Base-by-base conservation (phyloP, 2,329 filamentous ascomycete species). In the Neonectria sp. region DNA sequence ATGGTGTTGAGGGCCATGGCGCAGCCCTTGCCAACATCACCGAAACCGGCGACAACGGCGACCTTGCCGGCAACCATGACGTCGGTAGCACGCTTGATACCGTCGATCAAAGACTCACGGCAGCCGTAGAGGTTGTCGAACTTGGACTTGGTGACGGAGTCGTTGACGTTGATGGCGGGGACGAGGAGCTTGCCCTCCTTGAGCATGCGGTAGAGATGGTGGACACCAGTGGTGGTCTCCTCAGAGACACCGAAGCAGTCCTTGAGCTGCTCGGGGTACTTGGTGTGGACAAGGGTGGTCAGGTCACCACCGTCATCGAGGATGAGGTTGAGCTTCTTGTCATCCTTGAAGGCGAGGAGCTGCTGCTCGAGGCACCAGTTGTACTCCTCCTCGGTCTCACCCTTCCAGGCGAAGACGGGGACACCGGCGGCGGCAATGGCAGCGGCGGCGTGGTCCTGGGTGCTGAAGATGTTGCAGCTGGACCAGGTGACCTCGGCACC, bases 11-110 rank as follows among this genome's bases (percentile, higher is more conserved):
- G 94, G 80, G 95, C 95, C 88, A 96, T 90, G 79, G 95, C 95
- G 83, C 96, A 98, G 79, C 95, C 95, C 92, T 99, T 99, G 84
- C 95, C 95, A 84, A 99, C 96, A 86, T 99, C 95, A 91, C 95
- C 95, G 89, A 92, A 99, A 84, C 96, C 96, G 79, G 96, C 96
- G 76, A 99, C 96, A 76, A 98, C 95, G 75, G 94, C 95, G 79
- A 98, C 91, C 93, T 99, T 98, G 84, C 96, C 96, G 81, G 96
- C 96, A 89, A 98, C 95, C 96, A 99, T 99, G 86, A 98, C 96
- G 88, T 99, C 95, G 84, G 96, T 99, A 79, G 96, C 95, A 88
- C 95, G 95, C 93, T 98, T 99, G 92, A 99, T 98, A 84, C 96
- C 96, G 84, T 99, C 96, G 80, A 99, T 92, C 79, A 99, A 93